These are phyloP conservation scores for Pluteus cervinus DNA, from an alignment of 768 basidiomycete genomes.

Conservation along the genomic window DNA sequence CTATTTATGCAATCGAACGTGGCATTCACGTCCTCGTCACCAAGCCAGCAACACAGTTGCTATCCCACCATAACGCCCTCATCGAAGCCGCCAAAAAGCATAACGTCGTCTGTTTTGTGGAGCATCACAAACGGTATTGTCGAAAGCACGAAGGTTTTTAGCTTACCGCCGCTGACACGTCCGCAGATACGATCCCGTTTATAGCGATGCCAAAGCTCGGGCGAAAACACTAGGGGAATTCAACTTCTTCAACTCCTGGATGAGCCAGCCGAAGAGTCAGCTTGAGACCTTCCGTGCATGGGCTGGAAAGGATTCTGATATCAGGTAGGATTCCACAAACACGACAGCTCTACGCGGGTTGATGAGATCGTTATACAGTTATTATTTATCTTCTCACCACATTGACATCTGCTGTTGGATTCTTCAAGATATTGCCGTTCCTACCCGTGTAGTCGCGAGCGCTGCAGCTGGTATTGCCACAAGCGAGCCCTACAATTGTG, in stretches of 20 bases:
- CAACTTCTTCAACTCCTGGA: constrained; percentile 96
- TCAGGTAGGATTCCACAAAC: constrained; percentile 55
- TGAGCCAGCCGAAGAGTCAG: constrained; percentile 95
- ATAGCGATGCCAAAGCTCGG: constrained; percentile 83
- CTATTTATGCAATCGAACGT: constrained; percentile 79
- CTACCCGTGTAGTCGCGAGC: constrained; percentile 84
- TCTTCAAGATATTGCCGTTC: constrained; percentile 66
- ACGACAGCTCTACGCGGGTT: constrained; percentile 5
- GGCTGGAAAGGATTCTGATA: constrained; percentile 93
- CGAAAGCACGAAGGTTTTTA: constrained; percentile 3
- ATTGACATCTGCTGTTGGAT: constrained; percentile 89
- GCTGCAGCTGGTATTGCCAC: constrained; percentile 91
- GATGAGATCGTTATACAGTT: constrained; percentile 35
- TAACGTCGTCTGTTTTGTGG: constrained; percentile 87
- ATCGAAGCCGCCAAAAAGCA: constrained; percentile 73
- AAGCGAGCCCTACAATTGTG: constrained; percentile 82
- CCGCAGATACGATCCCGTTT: constrained; percentile 78
- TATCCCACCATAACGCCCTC: constrained; percentile 76
- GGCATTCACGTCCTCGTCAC: constrained; percentile 88
- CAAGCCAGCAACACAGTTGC: constrained; percentile 85
- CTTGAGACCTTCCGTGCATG: constrained; percentile 92
- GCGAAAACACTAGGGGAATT: constrained; percentile 79
- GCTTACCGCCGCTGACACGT: constrained; percentile 1
- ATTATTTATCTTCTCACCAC: constrained; percentile 94
- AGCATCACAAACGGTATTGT: constrained; percentile 79